Conservation (phyloP, 306 rosid genomes). For the Calophaca sinica region DNA sequence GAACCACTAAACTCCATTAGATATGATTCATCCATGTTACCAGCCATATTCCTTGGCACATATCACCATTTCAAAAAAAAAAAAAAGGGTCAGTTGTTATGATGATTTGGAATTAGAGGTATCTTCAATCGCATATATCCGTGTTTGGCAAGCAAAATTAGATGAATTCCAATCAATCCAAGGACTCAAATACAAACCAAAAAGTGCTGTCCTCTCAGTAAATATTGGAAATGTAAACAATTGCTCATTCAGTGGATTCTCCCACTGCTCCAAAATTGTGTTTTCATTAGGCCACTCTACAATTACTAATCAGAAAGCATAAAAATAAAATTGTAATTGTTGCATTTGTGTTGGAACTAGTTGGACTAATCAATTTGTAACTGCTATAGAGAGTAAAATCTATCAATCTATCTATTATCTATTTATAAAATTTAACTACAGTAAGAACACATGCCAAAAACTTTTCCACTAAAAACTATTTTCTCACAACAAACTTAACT, state of each 20-base stretch:
- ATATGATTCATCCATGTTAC: background rate
- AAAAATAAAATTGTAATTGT: background rate
- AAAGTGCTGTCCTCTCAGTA: background rate
- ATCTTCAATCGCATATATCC: background rate
- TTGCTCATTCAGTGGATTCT: background rate
- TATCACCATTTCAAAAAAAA: background rate
- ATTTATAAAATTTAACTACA: too few relatives aligned
- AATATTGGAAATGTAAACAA: conserved; percentile 18
- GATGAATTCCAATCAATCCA: background rate
- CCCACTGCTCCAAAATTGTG: conserved; percentile 13
- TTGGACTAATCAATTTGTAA: background rate
- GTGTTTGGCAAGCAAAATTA: conserved; percentile 11
- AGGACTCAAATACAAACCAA: conserved; percentile 10
- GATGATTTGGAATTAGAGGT: background rate
- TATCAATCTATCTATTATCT: too few relatives aligned
- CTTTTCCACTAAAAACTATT: too few relatives aligned
- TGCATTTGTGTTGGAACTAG: conserved; percentile 10
- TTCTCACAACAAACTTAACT: too few relatives aligned
- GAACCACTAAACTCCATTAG: background rate
- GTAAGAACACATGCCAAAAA: too few relatives aligned
- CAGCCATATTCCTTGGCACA: background rate
- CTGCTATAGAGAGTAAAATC: background rate
- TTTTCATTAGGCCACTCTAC: background rate
- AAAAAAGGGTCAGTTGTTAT: too few relatives aligned
- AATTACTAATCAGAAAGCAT: background rate